These are phyloP conservation scores for Scleroderma bovista DNA, from an alignment of 768 basidiomycete genomes.

Conservation along the genomic window DNA sequence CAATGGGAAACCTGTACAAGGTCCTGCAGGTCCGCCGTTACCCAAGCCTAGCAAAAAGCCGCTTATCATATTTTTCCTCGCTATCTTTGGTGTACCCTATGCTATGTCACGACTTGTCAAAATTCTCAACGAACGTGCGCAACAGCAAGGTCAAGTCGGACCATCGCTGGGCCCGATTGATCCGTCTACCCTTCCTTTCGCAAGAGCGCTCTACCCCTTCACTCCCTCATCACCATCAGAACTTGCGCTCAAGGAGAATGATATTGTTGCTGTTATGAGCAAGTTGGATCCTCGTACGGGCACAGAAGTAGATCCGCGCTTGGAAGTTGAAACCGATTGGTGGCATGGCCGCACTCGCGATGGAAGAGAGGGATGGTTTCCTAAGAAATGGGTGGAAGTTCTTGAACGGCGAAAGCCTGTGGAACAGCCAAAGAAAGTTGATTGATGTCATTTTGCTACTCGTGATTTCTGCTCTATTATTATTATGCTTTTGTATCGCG, in stretches of 20 bases:
- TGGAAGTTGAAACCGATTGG: constrained; percentile 70
- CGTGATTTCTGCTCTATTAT: background rate
- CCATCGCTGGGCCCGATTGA: constrained; percentile 53
- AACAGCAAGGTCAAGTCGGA: constrained; percentile 29
- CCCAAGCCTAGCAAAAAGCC: constrained; percentile 84
- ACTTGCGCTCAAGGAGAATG: constrained; percentile 77
- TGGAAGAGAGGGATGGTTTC: constrained; percentile 94
- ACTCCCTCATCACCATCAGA: constrained; percentile 70
- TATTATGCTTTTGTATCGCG: background rate
- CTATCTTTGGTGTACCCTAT: constrained; percentile 89
- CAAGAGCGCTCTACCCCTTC: constrained; percentile 76
- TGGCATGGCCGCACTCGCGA: constrained; percentile 93
- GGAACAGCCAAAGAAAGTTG: constrained; percentile 37
- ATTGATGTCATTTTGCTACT: constrained; percentile 19
- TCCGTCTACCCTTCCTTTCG: constrained; percentile 78
- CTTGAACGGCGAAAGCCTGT: constrained; percentile 41
- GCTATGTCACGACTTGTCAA: constrained; percentile 88
- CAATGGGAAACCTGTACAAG: constrained; percentile 54
- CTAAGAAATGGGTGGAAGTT: constrained; percentile 79
- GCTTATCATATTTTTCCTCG: constrained; percentile 86
- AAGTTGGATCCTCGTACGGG: constrained; percentile 71
- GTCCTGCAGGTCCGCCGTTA: constrained; percentile 32
- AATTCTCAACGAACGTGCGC: constrained; percentile 62
- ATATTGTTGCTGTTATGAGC: constrained; percentile 88
- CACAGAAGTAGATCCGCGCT: constrained; percentile 58